phyloP scores from a whole-genome alignment of 2,329 filamentous ascomycete genomes.

The Botryotinia calthae region DNA sequence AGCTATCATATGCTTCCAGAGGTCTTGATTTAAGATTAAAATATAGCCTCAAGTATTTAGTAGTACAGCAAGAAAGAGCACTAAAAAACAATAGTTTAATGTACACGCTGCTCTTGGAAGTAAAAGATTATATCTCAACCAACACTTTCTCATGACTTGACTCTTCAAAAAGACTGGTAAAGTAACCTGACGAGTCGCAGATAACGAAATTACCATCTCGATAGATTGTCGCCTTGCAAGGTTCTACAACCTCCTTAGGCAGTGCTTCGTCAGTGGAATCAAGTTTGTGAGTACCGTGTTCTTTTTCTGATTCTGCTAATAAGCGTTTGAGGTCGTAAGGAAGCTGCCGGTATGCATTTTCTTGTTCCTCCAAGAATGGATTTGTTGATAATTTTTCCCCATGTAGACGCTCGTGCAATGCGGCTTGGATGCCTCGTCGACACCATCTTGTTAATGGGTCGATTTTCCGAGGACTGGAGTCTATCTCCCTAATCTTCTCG shows the following conservation, averaged over 20 bases:
- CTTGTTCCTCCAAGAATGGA: background rate
- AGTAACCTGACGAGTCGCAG: background rate
- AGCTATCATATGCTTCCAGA: background rate
- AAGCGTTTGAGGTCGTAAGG: background rate
- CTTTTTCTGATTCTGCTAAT: background rate
- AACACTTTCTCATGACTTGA: background rate
- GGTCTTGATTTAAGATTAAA: background rate
- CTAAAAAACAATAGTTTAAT: background rate
- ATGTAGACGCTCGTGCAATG: background rate
- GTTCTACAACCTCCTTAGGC: background rate
- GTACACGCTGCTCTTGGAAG: too few species aligned
- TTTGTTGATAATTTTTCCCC: fast-evolving
- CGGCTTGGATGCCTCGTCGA: background rate
- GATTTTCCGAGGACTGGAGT: background rate
- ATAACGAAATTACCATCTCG: background rate
- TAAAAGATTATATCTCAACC: background rate
- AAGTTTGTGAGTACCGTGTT: too few species aligned
- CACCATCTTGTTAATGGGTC: background rate
- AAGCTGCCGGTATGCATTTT: background rate
- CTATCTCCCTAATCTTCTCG: fast-evolving
- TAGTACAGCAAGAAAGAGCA: background rate
- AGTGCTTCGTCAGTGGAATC: too few species aligned
- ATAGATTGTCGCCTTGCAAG: background rate
- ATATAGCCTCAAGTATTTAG: background rate
- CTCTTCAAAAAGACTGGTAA: background rate